Evolutionary conservation across 176 grass and related monocot species (phyloP), one percentile per base, ranked within the genome.

Genomic region (Oryza rufipogon): DNA sequence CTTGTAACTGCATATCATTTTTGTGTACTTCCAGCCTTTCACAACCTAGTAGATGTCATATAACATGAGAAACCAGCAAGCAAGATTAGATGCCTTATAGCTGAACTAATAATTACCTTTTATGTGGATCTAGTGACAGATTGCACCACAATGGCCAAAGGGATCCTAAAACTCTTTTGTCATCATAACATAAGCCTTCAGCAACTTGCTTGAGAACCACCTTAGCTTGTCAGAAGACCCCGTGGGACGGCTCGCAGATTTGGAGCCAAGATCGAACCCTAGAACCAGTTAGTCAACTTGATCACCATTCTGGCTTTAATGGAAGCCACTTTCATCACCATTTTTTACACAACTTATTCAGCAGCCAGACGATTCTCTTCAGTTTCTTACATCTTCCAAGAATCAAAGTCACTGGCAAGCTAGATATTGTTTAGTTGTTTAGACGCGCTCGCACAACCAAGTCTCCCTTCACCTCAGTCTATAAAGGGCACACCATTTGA

Each of bases 261-360:
- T 73, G 60, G n/a, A 73, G 79, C 36, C 28, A 36, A 15, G n/a
- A 66, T 13, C 63, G 39, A 81, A 13, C 77, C 64, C 39, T 82
- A 34, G 33, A 82, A 49, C 14, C 28, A 47, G 47, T 67, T 86
- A 82, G 84, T 90, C 88, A 86, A 83, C 79, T 83, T 28, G 6
- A 32, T 73, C 38, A 34, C 34, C 45, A 6, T 3, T 47, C 67
- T 19, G 85, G 45, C 79, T 78, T 90, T 82, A 90, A 90, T 58
- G 68, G 44, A 83, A 73, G 56, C 61, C 82, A 70, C 25, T 79
- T 61, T 54, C 60, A 74, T 77, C 42, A 47, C 23, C 1, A 5
- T 71, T 84, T 71, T 73, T 51, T 32, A 83, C 66, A 3, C 23
- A 60, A 17, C 73, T 71, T 46, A 32, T 26, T 34, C 75, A 78